Percentiles rank a stretch among this genome's conserved stretches.
Conservation (phyloP, 345 rosid genomes). For the Populus tremula region DNA sequence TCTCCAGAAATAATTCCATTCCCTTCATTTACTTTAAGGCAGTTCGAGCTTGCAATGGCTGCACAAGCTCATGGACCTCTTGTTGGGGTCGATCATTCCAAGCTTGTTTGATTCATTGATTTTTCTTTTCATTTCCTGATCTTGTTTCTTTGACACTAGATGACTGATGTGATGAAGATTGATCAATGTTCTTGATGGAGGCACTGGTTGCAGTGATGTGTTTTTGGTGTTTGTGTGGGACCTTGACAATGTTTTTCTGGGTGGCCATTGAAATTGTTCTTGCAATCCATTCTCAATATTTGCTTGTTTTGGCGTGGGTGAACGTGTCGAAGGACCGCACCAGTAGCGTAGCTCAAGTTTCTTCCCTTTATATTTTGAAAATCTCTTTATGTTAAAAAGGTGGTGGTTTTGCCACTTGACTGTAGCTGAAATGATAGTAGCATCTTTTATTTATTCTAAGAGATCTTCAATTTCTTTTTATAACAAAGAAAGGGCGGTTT, state of each 20-base stretch:
- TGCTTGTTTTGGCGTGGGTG: too few relatives aligned
- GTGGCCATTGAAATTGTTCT: neutral
- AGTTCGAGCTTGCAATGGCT: slow-evolving; percentile 30
- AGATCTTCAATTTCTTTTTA: too few relatives aligned
- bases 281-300: too few relatives aligned
- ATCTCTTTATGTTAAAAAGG: too few relatives aligned
- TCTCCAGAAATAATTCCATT: slow-evolving; percentile 22
- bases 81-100: neutral
- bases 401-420: too few relatives aligned
- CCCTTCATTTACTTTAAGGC: slow-evolving; percentile 21
- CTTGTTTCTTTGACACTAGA: neutral
- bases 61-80: slow-evolving; percentile 18
- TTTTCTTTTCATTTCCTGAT: neutral
- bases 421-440: too few relatives aligned
- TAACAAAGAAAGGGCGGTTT: too few relatives aligned
- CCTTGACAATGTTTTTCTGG: neutral
- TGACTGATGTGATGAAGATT: neutral
- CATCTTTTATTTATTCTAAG: too few relatives aligned
- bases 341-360: too few relatives aligned
- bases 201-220: neutral
- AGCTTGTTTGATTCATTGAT: neutral
- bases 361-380: too few relatives aligned
- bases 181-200: neutral
- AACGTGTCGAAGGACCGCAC: too few relatives aligned
- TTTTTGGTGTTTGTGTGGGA: neutral